Percentiles rank a stretch among this genome's conserved stretches.
phyloP scores from a whole-genome alignment of 495 filamentous ascomycete genomes.

The Hypomontagnella submonticulosa region DNA sequence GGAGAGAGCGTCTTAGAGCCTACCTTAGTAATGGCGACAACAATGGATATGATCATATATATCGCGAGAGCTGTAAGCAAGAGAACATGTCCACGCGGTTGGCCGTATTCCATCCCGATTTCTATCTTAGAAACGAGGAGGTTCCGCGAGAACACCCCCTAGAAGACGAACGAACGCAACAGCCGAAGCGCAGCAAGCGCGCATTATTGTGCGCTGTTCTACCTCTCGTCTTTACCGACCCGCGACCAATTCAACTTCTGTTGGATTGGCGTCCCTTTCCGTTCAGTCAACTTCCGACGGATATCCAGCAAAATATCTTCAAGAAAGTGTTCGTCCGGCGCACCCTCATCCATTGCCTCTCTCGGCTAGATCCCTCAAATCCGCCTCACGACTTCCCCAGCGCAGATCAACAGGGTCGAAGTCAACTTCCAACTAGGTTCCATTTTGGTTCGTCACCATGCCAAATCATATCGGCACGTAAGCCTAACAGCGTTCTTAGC shows the following conservation, averaged over 20 bases:
- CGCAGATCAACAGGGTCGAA: background rate
- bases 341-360: slow-evolving; percentile 52
- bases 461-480: slow-evolving; percentile 36
- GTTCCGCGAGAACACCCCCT: background rate
- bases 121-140: slow-evolving; percentile 18
- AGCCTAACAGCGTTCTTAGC: slow-evolving; percentile 42
- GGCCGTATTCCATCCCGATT: slow-evolving; percentile 43
- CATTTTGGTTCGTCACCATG: slow-evolving; percentile 46
- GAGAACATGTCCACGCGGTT: slow-evolving; percentile 50
- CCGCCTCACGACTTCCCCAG: slow-evolving; percentile 36
- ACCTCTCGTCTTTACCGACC: no score
- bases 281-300: slow-evolving; percentile 47
- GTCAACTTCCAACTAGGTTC: slow-evolving; percentile 44
- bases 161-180: no score
- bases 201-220: no score
- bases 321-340: slow-evolving; percentile 41
- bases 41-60: slow-evolving; percentile 5
- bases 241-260: background rate
- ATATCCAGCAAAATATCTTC: slow-evolving; percentile 49
- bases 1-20: slow-evolving; percentile 20
- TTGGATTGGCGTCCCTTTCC: slow-evolving; percentile 25
- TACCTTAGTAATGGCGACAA: background rate
- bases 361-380: slow-evolving; percentile 50
- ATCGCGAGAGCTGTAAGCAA: slow-evolving; percentile 43
- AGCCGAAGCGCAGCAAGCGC: no score